Evolutionary conservation across 805 yeast genomes (phyloP).

Genomic region (Starmerella potacharoeniae): DNA sequence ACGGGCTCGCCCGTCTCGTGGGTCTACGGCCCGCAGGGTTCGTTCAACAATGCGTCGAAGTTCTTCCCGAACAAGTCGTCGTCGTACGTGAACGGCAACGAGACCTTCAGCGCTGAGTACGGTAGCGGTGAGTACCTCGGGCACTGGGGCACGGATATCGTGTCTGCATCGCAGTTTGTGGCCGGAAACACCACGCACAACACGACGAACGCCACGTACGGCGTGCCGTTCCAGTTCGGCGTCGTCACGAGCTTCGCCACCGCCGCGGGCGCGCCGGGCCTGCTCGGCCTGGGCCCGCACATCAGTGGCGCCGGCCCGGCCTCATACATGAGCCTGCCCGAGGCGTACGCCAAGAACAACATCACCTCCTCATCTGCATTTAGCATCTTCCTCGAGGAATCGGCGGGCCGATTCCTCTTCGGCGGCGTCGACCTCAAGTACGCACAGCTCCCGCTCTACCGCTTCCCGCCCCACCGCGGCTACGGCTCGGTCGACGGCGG

Average conservation of each 20-base stretch:
- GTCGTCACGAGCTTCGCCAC: conserved; percentile 22
- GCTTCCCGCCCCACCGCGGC: conserved; percentile 14
- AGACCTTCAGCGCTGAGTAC: conserved; percentile 34
- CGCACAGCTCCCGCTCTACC: conserved; percentile 24
- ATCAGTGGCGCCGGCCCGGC: conserved; percentile 22
- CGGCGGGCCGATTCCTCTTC: conserved; percentile 25
- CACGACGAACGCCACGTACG: not conserved
- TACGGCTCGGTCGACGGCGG: conserved; percentile 3
- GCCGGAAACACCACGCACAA: conserved; percentile 8
- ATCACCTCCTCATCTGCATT: conserved; percentile 22
- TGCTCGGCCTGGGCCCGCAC: conserved; percentile 24
- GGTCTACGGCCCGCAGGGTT: conserved; percentile 32
- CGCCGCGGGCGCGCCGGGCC: conserved; percentile 23
- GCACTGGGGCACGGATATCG: conserved; percentile 26
- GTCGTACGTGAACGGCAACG: conserved; percentile 28
- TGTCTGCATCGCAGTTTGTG: conserved; percentile 21
- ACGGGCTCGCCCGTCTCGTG: conserved; percentile 43
- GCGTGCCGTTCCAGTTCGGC: conserved; percentile 26
- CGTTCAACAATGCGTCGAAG: conserved; percentile 24
- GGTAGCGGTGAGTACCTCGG: conserved; percentile 29
- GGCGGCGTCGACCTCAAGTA: conserved; percentile 27
- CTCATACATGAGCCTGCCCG: conserved; percentile 20
- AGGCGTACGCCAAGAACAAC: conserved; percentile 21
- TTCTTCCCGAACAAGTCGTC: conserved; percentile 24
- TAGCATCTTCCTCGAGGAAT: conserved; percentile 19